Conservation (phyloP, 2,329 filamentous ascomycete genomes). For the Volutella citrinella region DNA sequence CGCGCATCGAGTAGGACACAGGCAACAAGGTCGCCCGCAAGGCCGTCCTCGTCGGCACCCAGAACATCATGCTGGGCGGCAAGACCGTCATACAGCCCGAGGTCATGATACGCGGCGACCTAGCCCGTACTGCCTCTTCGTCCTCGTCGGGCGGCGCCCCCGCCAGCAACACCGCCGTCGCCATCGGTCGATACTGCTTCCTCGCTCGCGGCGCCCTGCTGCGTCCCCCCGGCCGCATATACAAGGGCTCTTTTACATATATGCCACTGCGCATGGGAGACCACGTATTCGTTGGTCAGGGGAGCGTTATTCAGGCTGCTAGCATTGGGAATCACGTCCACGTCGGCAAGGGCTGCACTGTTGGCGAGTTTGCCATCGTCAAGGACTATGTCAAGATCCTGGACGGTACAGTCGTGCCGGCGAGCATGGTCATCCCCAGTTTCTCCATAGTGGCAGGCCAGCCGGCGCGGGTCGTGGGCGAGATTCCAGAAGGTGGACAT, state of each 20-base stretch:
- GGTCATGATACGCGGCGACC: slow-evolving; percentile 88
- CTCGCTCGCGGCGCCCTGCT: slow-evolving; percentile 76
- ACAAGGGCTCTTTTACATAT: slow-evolving; percentile 75
- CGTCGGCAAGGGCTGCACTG: slow-evolving; percentile 72
- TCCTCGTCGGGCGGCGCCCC: slow-evolving; percentile 39
- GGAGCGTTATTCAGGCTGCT: slow-evolving; percentile 76
- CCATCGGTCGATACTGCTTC: slow-evolving; percentile 89
- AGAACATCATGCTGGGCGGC: slow-evolving; percentile 96
- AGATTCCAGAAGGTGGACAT: slow-evolving; percentile 69
- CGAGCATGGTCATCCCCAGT: slow-evolving; percentile 88
- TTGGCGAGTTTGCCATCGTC: slow-evolving; percentile 85
- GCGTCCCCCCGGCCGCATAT: slow-evolving; percentile 77
- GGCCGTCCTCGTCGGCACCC: slow-evolving; percentile 86
- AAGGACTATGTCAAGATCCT: slow-evolving; percentile 91
- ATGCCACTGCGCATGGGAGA: slow-evolving; percentile 92
- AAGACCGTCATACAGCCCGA: slow-evolving; percentile 95
- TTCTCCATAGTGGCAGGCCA: slow-evolving; percentile 86
- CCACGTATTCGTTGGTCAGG: slow-evolving; percentile 83
- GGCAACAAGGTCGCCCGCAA: slow-evolving; percentile 97
- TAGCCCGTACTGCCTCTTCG: slow-evolving; percentile 58
- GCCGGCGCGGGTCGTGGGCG: slow-evolving; percentile 76
- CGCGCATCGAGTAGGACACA: slow-evolving; percentile 64
- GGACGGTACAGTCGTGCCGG: slow-evolving; percentile 78
- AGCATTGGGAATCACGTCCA: slow-evolving; percentile 81
- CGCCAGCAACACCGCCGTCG: slow-evolving; percentile 66